Evolutionary conservation across 441 rosid genomes (phyloP).

Genomic region (Theobroma grandiflorum): DNA sequence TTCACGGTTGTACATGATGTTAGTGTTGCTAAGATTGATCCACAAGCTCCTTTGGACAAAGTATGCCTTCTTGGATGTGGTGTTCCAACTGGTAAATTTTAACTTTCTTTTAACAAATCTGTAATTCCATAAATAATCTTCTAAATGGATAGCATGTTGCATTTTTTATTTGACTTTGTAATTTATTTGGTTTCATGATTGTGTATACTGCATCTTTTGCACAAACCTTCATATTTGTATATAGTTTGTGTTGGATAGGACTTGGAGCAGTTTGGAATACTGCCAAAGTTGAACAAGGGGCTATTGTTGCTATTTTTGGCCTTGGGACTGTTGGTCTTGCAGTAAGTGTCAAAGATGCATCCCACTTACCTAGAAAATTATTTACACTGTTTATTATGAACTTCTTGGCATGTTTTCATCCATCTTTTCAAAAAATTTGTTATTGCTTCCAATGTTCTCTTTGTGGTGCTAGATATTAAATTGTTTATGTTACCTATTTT

Average conservation of each 20-base stretch:
- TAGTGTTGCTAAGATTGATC: constrained; percentile 95
- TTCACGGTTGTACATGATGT: constrained; percentile 71
- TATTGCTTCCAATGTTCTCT: neutral
- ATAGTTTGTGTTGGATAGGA: constrained; percentile 46
- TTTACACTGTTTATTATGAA: neutral
- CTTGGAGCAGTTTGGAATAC: constrained; percentile 99
- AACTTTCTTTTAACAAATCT: constrained; percentile 10
- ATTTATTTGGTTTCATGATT: neutral
- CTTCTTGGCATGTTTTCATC: neutral
- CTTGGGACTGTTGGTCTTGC: constrained; percentile 98
- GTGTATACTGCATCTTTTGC: neutral
- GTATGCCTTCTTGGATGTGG: constrained; percentile 99
- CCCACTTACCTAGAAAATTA: neutral
- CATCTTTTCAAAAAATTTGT: neutral
- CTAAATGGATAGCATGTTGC: neutral
- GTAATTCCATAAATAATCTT: neutral
- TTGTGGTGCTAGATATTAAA: neutral
- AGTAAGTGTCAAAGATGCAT: constrained; percentile 51
- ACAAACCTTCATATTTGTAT: constrained; percentile 1
- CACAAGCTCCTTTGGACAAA: constrained; percentile 91
- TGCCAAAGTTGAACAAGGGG: constrained; percentile 95
- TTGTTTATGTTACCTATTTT: neutral
- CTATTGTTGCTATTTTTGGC: constrained; percentile 89
- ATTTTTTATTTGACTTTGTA: neutral
- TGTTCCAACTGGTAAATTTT: constrained; percentile 83